Evolutionary conservation across 2,329 filamentous ascomycete genomes (phyloP).

Genomic region (Penicillium sp.): DNA sequence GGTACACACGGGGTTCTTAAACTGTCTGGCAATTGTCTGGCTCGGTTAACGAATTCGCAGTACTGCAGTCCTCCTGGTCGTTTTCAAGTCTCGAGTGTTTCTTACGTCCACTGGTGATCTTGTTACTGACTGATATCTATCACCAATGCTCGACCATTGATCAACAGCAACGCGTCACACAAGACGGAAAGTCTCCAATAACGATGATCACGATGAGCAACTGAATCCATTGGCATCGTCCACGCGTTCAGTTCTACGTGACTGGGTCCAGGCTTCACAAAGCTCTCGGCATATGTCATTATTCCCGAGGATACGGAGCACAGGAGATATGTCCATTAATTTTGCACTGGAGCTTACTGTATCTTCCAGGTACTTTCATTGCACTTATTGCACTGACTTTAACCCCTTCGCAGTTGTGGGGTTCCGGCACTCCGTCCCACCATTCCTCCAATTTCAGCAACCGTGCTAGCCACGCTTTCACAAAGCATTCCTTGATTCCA

Average conservation of each 20-base stretch:
- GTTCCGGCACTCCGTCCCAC: not conserved
- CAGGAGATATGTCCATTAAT: not conserved
- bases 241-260: not conserved
- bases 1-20: not conserved
- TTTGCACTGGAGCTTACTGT: not conserved
- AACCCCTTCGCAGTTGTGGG: not conserved
- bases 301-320: not conserved
- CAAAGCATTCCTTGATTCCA: not conserved
- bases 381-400: not conserved
- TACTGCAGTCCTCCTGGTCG: not conserved
- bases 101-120: too few relatives aligned
- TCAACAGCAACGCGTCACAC: not conserved
- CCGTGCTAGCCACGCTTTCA: not conserved
- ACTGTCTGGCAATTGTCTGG: not conserved
- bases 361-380: not conserved
- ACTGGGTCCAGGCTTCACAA: not conserved
- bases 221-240: not conserved
- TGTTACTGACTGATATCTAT: not conserved
- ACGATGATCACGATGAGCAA: not conserved
- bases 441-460: not conserved
- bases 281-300: not conserved
- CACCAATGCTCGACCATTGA: not conserved
- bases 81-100: not conserved
- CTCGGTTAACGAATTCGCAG: not conserved
- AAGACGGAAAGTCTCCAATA: not conserved